These are phyloP conservation scores for Cinchona pubescens DNA, from an alignment of 257 asterid genomes.

Conservation along the genomic window DNA sequence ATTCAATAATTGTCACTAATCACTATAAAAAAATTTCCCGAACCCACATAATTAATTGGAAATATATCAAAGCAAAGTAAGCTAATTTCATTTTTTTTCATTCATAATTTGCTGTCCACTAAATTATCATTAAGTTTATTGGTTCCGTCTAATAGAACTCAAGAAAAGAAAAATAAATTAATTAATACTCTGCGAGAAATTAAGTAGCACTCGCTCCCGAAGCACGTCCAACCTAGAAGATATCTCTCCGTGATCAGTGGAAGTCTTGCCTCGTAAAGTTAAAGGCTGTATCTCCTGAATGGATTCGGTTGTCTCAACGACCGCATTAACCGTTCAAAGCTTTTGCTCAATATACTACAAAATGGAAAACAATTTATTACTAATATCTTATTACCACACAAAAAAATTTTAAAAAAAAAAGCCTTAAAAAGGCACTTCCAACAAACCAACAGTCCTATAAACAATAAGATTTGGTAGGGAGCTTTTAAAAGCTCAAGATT, in stretches of 20 bases:
- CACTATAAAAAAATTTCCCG: no score
- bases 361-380: background rate
- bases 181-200: no score
- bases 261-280: conserved; percentile 26
- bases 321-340: conserved; percentile 28
- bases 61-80: no score
- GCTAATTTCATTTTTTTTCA: no score
- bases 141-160: no score
- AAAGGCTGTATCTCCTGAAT: background rate
- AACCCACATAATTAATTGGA: no score
- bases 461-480: conserved; percentile 11
- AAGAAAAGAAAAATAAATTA: background rate
- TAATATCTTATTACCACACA: no score
- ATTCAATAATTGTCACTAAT: no score
- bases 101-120: no score
- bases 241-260: conserved; percentile 45
- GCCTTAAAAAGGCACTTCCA: conserved; percentile 16
- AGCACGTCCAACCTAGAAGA: background rate
- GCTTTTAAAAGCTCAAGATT: conserved; percentile 2
- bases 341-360: no score
- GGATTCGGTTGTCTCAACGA: conserved; percentile 28
- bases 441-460: background rate
- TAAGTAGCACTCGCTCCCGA: background rate
- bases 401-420: no score
- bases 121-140: no score